A percentile compares a stretch with the other conserved stretches of the same genome.
Evolutionary conservation across 176 grass and related monocot species (phyloP).

Genomic region (Oryza coarctata): DNA sequence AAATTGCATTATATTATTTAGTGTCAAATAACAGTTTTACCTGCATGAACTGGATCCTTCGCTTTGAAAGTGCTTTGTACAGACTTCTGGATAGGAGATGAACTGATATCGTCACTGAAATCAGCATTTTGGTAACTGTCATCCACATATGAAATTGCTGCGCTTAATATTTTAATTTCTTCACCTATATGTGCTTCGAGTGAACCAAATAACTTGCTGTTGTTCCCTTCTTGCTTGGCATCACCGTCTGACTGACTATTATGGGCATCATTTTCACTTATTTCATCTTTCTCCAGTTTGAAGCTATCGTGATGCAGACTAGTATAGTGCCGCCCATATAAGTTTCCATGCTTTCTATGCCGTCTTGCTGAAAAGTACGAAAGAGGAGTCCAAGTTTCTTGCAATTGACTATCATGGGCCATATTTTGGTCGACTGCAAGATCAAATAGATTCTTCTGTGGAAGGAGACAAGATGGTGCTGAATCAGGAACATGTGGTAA

Average conservation of each 20-base stretch:
- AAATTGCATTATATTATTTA: background rate
- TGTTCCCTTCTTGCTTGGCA: slow-evolving; percentile 19
- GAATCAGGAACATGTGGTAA: slow-evolving; percentile 53
- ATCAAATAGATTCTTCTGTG: slow-evolving; percentile 41
- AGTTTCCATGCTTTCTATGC: slow-evolving; percentile 28
- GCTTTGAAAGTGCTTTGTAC: background rate
- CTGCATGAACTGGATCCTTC: slow-evolving; percentile 28
- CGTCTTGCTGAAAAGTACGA: slow-evolving; percentile 10
- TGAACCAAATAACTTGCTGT: slow-evolving; percentile 36
- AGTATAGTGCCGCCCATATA: background rate
- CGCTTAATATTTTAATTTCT: slow-evolving; percentile 44
- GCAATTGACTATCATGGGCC: background rate
- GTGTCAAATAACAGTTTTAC: slow-evolving; percentile 16
- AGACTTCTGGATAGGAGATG: slow-evolving; percentile 1
- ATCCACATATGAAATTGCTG: slow-evolving; percentile 27
- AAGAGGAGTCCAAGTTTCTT: slow-evolving; percentile 49
- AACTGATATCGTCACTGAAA: background rate
- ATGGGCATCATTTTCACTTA: background rate
- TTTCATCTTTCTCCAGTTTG: slow-evolving; percentile 12
- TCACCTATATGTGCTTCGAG: slow-evolving; percentile 41
- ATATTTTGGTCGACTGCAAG: slow-evolving; percentile 39
- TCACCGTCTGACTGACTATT: background rate
- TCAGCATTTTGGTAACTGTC: background rate
- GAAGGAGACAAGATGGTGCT: slow-evolving; percentile 53
- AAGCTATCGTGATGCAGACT: background rate